Evolutionary conservation across 768 basidiomycete species (phyloP).

Genomic region (Floccularia luteovirens): DNA sequence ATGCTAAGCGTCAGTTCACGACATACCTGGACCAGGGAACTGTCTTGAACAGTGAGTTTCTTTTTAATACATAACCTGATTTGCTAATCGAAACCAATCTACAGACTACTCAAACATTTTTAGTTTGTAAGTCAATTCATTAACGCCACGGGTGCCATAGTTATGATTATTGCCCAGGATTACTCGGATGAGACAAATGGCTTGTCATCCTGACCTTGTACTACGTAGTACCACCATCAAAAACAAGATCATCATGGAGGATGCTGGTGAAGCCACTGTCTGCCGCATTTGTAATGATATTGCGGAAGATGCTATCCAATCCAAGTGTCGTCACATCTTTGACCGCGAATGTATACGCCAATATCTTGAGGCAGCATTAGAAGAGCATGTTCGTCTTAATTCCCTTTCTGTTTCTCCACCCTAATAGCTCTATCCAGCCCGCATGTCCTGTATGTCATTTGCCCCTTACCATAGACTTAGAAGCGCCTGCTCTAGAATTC

Average conservation of each 20-base stretch:
- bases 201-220: conserved; percentile 92
- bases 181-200: conserved; percentile 95
- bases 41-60: conserved; percentile 76
- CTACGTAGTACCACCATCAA: conserved; percentile 79
- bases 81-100: conserved; percentile 6
- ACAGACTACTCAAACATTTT: conserved; percentile 88
- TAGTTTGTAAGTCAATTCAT: conserved; percentile 48
- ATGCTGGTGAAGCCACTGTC: conserved; percentile 68
- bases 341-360: conserved; percentile 95
- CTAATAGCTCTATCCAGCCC: conserved; percentile 39
- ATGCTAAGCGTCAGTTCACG: conserved; percentile 85
- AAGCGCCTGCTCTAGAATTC: conserved; percentile 84
- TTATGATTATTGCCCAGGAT: conserved; percentile 43
- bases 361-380: conserved; percentile 73
- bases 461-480: conserved; percentile 90
- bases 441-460: conserved; percentile 94
- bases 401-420: conserved; percentile 1
- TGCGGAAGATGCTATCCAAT: conserved; percentile 94
- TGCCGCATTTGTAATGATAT: conserved; percentile 96
- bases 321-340: conserved; percentile 90
- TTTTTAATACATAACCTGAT: neutral
- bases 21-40: conserved; percentile 91
- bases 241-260: conserved; percentile 46
- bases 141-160: neutral
- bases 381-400: conserved; percentile 41